phyloP scores from a whole-genome alignment of 1,284 basidiomycete species.

The Agroathelia rolfsii region DNA sequence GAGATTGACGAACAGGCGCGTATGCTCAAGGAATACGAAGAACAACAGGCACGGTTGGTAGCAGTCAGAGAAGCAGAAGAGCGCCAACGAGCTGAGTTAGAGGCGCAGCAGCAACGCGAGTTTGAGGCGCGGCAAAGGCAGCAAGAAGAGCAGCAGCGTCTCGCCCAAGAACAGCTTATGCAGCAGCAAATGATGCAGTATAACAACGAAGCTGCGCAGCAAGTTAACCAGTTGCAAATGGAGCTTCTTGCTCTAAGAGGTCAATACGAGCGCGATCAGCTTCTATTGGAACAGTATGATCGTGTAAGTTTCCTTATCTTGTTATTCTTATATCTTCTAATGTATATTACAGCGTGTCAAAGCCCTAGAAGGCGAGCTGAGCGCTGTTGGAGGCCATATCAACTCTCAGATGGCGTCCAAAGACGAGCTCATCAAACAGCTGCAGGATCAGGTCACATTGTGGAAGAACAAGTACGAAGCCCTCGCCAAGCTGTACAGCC shows the following conservation, averaged over 20 bases:
- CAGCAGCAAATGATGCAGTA: constrained; percentile 72
- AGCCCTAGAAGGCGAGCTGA: constrained; percentile 88
- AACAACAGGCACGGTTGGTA: constrained; percentile 80
- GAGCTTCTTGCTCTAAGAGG: constrained; percentile 91
- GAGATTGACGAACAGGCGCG: constrained; percentile 90
- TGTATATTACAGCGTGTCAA: constrained; percentile 69
- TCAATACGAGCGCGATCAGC: constrained; percentile 97
- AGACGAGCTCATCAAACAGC: constrained; percentile 91
- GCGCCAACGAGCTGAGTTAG: constrained; percentile 64
- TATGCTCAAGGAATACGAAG: constrained; percentile 94
- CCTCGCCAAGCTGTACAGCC: constrained; percentile 96
- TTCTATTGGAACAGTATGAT: constrained; percentile 97
- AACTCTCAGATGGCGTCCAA: constrained; percentile 86
- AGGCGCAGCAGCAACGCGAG: constrained; percentile 78
- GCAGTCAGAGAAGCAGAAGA: constrained; percentile 81
- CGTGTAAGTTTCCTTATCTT: constrained; percentile 41
- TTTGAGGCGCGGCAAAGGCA: constrained; percentile 87
- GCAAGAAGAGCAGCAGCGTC: constrained; percentile 82
- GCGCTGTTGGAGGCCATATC: constrained; percentile 71
- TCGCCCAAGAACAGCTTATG: constrained; percentile 82
- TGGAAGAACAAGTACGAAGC: constrained; percentile 99
- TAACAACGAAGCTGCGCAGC: constrained; percentile 59
- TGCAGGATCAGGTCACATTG: constrained; percentile 92
- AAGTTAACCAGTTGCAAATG: constrained; percentile 75
- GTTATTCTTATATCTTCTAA: constrained; percentile 4